Conservation (phyloP, 129 eudicot genomes). For the Centrapalus pauciflorus region DNA sequence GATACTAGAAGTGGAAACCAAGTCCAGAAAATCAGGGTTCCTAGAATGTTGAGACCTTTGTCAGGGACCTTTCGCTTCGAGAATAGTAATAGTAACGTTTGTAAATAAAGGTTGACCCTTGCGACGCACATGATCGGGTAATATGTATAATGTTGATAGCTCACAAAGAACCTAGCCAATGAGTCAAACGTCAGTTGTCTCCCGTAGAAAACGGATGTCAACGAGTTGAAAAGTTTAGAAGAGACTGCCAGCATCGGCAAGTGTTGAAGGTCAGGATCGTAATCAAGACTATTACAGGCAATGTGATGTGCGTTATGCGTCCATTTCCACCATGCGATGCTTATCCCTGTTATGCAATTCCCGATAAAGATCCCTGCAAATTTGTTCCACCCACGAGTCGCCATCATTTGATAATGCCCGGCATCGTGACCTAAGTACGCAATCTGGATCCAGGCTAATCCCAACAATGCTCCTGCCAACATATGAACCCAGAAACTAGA, state of each 20-base stretch:
- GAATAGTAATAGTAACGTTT: slow-evolving; percentile 17
- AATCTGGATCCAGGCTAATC: slow-evolving; percentile 37
- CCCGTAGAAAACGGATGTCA: slow-evolving; percentile 31
- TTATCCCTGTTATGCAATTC: slow-evolving; percentile 33
- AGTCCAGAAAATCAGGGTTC: slow-evolving; percentile 32
- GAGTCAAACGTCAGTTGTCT: slow-evolving; percentile 22
- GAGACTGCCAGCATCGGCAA: slow-evolving; percentile 33
- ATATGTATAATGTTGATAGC: slow-evolving; percentile 34
- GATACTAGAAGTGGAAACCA: slow-evolving; percentile 40
- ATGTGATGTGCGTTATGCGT: slow-evolving; percentile 39
- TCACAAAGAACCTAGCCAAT: slow-evolving; percentile 26
- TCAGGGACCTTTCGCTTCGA: slow-evolving; percentile 29
- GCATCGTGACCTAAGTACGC: slow-evolving; percentile 39
- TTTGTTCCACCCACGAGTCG: slow-evolving; percentile 40
- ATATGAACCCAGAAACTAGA: slow-evolving; percentile 29
- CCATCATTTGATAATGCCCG: slow-evolving; percentile 39
- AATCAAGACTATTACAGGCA: slow-evolving; percentile 40
- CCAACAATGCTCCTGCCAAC: slow-evolving; percentile 25
- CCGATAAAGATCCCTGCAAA: slow-evolving; percentile 38
- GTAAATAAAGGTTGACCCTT: slow-evolving; percentile 33
- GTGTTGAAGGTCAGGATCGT: slow-evolving; percentile 38
- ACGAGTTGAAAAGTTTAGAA: slow-evolving; percentile 12
- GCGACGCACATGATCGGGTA: slow-evolving; percentile 46
- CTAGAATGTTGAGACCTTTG: slow-evolving; percentile 24
- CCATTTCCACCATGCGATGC: slow-evolving; percentile 47